These are phyloP conservation scores for Xylaria sp. DNA, from an alignment of 2,329 filamentous ascomycete genomes.

Conservation along the genomic window DNA sequence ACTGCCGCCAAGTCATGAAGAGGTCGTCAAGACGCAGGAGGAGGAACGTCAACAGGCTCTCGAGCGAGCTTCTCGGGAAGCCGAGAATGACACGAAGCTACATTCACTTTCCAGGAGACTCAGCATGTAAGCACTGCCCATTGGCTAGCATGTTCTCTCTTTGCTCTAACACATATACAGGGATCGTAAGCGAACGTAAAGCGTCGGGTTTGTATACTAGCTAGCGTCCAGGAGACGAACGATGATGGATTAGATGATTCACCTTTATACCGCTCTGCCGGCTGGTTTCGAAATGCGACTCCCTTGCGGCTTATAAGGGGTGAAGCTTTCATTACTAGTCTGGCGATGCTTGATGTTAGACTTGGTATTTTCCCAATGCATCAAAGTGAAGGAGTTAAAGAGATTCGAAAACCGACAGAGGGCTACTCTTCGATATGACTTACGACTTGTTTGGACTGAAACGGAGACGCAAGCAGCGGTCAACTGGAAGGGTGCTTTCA, in stretches of 20 bases:
- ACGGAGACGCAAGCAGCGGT: slow-evolving; percentile 21
- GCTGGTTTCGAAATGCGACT: slow-evolving; percentile 32
- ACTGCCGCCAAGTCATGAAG: slow-evolving; percentile 90
- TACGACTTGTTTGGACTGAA: slow-evolving; percentile 35
- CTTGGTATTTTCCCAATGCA: slow-evolving; percentile 38
- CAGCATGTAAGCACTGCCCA: slow-evolving; percentile 82
- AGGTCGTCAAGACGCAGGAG: slow-evolving; percentile 85
- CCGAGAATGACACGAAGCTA: slow-evolving; percentile 86
- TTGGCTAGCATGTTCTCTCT: slow-evolving; percentile 16
- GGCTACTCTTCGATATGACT: slow-evolving; percentile 31
- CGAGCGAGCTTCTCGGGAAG: slow-evolving; percentile 86
- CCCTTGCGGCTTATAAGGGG: slow-evolving; percentile 27
- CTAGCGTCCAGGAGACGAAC: slow-evolving; percentile 36
- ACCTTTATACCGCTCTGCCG: slow-evolving; percentile 36
- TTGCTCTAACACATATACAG: slow-evolving; percentile 40
- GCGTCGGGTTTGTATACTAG: slow-evolving; percentile 38
- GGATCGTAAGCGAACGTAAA: slow-evolving; percentile 51
- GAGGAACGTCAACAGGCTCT: slow-evolving; percentile 85
- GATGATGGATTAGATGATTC: slow-evolving; percentile 38
- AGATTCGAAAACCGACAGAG: slow-evolving; percentile 35
- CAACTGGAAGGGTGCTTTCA: slow-evolving; percentile 24
- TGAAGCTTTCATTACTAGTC: slow-evolving; percentile 34
- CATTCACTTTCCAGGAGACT: slow-evolving; percentile 89
- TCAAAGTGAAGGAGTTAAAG: slow-evolving; percentile 31
- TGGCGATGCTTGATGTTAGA: slow-evolving; percentile 39